Percentiles rank a stretch among this genome's conserved stretches.
Evolutionary conservation across 352 stramenopile genomes (phyloP).

Genomic region (Bremia lactucae): DNA sequence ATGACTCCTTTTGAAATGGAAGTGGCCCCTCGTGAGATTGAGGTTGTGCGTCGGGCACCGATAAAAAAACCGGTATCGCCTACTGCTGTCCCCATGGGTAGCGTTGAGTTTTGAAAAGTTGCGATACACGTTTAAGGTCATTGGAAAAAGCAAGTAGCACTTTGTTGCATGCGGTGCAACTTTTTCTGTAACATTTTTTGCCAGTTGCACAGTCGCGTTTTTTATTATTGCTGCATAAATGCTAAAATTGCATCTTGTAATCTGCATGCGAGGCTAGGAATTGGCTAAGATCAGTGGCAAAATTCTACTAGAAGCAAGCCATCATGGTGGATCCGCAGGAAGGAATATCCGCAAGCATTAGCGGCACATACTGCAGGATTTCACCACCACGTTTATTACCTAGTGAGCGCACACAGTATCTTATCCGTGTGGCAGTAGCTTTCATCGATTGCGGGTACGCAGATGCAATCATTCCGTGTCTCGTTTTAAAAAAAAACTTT

Average conservation of each 20-base stretch:
- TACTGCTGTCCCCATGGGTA: slow-evolving; percentile 17
- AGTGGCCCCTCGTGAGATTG: slow-evolving; percentile 27
- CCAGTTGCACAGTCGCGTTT: slow-evolving; percentile 2
- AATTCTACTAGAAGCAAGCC: slow-evolving; percentile 1
- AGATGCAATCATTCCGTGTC: too few species aligned
- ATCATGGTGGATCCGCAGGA: slow-evolving; percentile 20
- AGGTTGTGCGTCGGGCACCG: slow-evolving; percentile 29
- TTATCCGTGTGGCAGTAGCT: slow-evolving; percentile 47
- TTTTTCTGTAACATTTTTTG: not conserved
- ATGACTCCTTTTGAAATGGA: slow-evolving; percentile 21
- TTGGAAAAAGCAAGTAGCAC: slow-evolving; percentile 5
- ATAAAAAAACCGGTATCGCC: slow-evolving; percentile 19
- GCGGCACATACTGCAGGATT: not conserved
- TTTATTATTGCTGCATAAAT: not conserved
- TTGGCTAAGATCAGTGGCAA: slow-evolving; percentile 10
- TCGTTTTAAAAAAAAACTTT: not conserved
- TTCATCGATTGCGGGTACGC: slow-evolving; percentile 55
- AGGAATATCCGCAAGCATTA: not conserved
- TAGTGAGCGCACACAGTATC: slow-evolving; percentile 40
- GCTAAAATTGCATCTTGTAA: not conserved
- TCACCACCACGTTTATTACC: slow-evolving; percentile 9
- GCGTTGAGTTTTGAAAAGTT: slow-evolving; percentile 32
- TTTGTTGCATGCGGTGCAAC: not conserved
- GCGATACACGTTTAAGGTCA: slow-evolving; percentile 13
- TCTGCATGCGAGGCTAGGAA: not conserved